phyloP scores from a whole-genome alignment of 768 basidiomycete species.

The Agrocybe pediades region DNA sequence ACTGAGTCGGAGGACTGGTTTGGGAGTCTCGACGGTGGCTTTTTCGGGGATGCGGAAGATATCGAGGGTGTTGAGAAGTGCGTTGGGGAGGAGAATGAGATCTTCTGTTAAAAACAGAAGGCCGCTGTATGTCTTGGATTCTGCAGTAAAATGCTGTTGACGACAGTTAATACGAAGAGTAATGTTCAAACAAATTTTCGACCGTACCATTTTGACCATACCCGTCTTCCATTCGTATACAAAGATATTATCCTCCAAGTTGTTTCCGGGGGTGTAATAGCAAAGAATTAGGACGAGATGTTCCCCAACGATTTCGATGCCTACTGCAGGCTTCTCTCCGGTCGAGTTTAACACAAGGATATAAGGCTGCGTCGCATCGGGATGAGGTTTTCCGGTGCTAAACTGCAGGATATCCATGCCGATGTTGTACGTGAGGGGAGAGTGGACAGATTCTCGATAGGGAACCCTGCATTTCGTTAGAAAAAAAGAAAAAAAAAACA shows the following conservation, averaged over 20 bases:
- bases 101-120: conserved; percentile 36
- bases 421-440: conserved; percentile 7
- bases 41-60: conserved; percentile 33
- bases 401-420: conserved; percentile 31
- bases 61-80: conserved; percentile 28
- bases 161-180: not conserved
- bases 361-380: conserved; percentile 27
- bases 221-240: conserved; percentile 48
- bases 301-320: conserved; percentile 47
- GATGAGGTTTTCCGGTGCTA: conserved; percentile 39
- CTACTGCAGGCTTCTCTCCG: conserved; percentile 31
- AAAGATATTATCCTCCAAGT: conserved; percentile 32
- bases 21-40: conserved; percentile 10
- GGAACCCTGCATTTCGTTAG: not conserved
- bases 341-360: conserved; percentile 29
- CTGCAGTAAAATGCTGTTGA: conserved; percentile 19
- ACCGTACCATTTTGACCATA: conserved; percentile 33
- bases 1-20: conserved; percentile 23
- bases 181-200: not conserved
- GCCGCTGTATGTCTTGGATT: conserved; percentile 27
- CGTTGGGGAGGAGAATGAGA: conserved; percentile 36
- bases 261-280: conserved; percentile 19
- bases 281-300: conserved; percentile 39
- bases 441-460: not conserved
- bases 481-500: not conserved